Percentiles rank a stretch among this genome's conserved stretches.
These are phyloP conservation scores for Trichoderma hamatum DNA, from an alignment of 2,329 filamentous ascomycete species.

Conservation along the genomic window DNA sequence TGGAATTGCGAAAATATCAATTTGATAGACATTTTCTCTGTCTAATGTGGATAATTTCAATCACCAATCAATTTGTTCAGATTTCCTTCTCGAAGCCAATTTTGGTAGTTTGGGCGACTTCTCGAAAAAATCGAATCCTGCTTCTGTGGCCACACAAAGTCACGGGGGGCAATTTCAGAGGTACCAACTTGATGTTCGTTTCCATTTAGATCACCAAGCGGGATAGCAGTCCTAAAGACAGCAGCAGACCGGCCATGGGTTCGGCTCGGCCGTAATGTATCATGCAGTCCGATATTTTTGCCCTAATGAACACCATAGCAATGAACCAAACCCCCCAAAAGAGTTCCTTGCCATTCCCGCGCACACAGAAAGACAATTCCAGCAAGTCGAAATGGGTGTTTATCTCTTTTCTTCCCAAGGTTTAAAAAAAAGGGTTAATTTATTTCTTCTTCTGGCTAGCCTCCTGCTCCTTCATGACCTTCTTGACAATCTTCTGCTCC, in stretches of 20 bases:
- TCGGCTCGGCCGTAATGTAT: slow-evolving; percentile 44
- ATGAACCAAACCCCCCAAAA: slow-evolving; percentile 48
- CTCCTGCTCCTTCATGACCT: slow-evolving; percentile 99
- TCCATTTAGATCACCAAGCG: slow-evolving; percentile 52
- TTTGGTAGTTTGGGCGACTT: background rate
- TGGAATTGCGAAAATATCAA: background rate
- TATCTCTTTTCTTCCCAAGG: slow-evolving; percentile 8
- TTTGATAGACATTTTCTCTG: background rate
- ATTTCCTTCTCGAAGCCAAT: background rate
- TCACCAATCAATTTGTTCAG: background rate
- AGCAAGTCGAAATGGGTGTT: slow-evolving; percentile 32
- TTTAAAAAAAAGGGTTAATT: slow-evolving; percentile 38
- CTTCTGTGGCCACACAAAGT: background rate
- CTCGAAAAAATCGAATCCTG: background rate
- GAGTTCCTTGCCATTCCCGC: slow-evolving; percentile 41
- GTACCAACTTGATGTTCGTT: slow-evolving; percentile 46
- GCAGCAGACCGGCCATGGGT: slow-evolving; percentile 48
- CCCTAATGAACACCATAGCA: slow-evolving; percentile 58
- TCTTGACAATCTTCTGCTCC: slow-evolving; percentile 99
- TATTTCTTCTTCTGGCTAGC: slow-evolving; percentile 71
- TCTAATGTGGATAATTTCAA: background rate
- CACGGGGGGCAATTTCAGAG: slow-evolving; percentile 27
- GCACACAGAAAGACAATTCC: slow-evolving; percentile 42
- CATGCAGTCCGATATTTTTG: slow-evolving; percentile 52
- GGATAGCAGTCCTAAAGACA: slow-evolving; percentile 49